Percentiles rank a stretch among this genome's conserved stretches.
These are phyloP conservation scores for Meyerozyma athensensis DNA, from an alignment of 1,139 yeast species.

Conservation along the genomic window DNA sequence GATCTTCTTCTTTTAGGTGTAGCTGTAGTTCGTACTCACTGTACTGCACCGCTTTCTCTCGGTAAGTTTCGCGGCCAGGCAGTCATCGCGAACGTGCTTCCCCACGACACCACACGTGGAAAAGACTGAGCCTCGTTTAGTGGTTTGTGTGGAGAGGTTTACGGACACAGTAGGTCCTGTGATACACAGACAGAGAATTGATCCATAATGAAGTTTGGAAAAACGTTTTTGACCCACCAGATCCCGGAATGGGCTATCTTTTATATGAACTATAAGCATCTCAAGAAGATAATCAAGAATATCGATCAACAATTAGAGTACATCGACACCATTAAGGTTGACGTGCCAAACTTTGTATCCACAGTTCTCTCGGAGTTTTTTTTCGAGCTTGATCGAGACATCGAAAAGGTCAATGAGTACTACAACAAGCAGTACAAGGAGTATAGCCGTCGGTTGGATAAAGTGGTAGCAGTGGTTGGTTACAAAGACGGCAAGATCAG, in stretches of 20 bases:
- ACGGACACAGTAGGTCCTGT: no score
- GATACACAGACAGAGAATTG: no score
- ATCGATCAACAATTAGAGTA: conserved; percentile 25
- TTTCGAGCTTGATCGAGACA: conserved; percentile 72
- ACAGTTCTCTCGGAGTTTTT: conserved; percentile 60
- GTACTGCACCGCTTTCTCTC: background rate
- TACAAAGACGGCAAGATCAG: conserved; percentile 20
- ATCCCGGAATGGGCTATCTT: conserved; percentile 87
- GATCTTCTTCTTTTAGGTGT: background rate
- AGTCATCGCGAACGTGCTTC: conserved; percentile 2
- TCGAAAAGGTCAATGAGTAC: conserved; percentile 77
- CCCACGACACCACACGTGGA: conserved; percentile 1
- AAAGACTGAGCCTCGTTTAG: background rate
- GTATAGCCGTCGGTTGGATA: conserved; percentile 62
- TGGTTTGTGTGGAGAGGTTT: background rate
- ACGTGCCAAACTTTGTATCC: conserved; percentile 20
- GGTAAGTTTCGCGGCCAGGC: background rate
- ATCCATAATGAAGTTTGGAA: conserved; percentile 72
- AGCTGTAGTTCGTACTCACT: no score
- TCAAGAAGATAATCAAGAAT: conserved; percentile 73
- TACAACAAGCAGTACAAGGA: conserved; percentile 71
- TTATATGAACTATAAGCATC: conserved; percentile 80
- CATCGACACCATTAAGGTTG: conserved; percentile 34
- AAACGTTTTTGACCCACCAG: conserved; percentile 74
- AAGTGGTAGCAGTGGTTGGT: conserved; percentile 35